These are phyloP conservation scores for Trichoderma citrinoviride DNA, from an alignment of 2,329 filamentous ascomycete species.

Conservation along the genomic window DNA sequence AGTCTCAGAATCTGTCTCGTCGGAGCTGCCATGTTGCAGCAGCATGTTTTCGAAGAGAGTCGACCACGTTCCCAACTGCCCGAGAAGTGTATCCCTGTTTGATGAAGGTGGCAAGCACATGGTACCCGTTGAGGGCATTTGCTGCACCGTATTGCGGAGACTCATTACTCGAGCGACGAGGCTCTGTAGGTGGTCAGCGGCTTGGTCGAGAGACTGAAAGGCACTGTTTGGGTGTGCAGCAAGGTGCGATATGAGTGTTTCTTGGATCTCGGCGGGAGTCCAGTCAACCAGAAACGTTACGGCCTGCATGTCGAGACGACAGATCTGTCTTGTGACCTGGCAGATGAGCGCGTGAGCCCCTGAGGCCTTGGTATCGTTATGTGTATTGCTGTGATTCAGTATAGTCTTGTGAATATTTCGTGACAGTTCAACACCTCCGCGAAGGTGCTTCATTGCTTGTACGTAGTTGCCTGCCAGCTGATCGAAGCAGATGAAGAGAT, in stretches of 20 bases:
- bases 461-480: not conserved
- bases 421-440: not conserved
- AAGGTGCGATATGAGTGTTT: not conserved
- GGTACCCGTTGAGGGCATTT: not conserved
- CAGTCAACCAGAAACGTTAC: not conserved
- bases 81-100: not conserved
- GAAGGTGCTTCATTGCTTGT: conserved; percentile 5
- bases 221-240: not conserved
- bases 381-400: not conserved
- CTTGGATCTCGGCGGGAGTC: not conserved
- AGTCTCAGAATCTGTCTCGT: not conserved
- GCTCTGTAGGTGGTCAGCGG: not conserved
- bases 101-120: not conserved
- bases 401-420: not conserved
- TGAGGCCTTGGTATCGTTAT: not conserved
- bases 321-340: conserved; percentile 3
- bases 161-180: not conserved
- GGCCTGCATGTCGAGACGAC: not conserved
- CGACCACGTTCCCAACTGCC: not conserved
- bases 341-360: not conserved
- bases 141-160: not conserved
- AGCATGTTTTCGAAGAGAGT: not conserved
- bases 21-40: not conserved
- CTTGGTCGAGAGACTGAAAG: not conserved
- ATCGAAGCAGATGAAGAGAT: conserved; percentile 11